These are phyloP conservation scores for Tricholoma matsutake DNA, from an alignment of 768 basidiomycete species.

Conservation along the genomic window DNA sequence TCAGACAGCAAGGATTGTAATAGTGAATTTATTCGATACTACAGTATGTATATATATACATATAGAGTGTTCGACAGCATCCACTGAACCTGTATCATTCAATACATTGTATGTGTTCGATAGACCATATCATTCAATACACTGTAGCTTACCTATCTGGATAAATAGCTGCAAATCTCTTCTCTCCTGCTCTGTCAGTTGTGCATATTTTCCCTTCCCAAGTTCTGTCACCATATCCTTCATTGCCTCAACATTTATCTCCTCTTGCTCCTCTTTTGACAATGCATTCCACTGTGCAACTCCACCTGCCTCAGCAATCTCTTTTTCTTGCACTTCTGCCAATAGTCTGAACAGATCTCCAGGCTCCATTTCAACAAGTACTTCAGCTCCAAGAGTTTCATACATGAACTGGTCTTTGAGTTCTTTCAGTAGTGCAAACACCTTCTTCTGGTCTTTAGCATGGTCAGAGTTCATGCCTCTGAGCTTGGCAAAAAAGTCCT, in stretches of 20 bases:
- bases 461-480: constrained; percentile 26
- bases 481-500: constrained; percentile 7
- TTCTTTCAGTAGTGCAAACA: constrained; percentile 10
- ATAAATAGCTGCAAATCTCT: constrained; percentile 26
- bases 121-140: too few relatives aligned
- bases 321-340: constrained; percentile 16
- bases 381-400: constrained; percentile 15
- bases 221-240: constrained; percentile 14
- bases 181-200: constrained; percentile 15
- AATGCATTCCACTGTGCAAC: constrained; percentile 21
- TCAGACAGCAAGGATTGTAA: too few relatives aligned
- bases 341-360: constrained; percentile 18
- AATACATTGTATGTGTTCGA: too few relatives aligned
- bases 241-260: constrained; percentile 16
- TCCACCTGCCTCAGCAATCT: constrained; percentile 24
- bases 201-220: constrained; percentile 20
- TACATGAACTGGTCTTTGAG: constrained; percentile 12
- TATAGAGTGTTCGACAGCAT: too few relatives aligned
- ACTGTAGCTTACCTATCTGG: too few relatives aligned
- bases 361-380: constrained; percentile 5
- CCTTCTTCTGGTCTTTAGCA: constrained; percentile 19
- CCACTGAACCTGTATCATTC: too few relatives aligned
- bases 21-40: too few relatives aligned
- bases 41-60: too few relatives aligned
- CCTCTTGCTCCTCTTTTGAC: constrained; percentile 19